Evolutionary conservation across 805 yeast species (phyloP), one percentile per base, ranked within the genome.

Genomic region (Zygosaccharomyces rouxii): DNA sequence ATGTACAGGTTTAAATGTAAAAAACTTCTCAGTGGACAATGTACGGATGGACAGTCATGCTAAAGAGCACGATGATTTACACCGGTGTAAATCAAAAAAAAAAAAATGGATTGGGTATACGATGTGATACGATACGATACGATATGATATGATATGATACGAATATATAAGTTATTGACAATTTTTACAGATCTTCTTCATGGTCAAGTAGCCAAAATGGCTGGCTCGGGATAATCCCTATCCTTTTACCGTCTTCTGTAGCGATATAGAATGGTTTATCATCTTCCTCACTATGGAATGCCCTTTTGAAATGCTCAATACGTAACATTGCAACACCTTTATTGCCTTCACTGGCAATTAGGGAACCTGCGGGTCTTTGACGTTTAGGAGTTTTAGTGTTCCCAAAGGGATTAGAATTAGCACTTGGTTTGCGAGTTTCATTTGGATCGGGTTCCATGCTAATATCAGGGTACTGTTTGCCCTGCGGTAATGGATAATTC

Each of bases 321-420:
- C 75, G 74, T 11, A 86, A 72, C 39, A 83, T 65, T 4, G 87
- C 84, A 10, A 89, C 73, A 0, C 96, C 96, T 21, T 77, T 61
- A 51, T 82, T 79, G 2, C 80, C 84, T 21, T 77, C 64, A 2
- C 75, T 63, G 1, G 82, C 69, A 2, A 89, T 59, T 7, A 90
- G 58, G 18, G 78, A 75, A 0, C 96, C 96, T 0, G 80, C 74
- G 2, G 81, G 75, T 10, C 76, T 70, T 29, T 68, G 66, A 30
- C 76, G 68, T 47, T 69, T 68, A 19, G 33, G 59, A 51, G 5
- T 63, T 49, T 33, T 56, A 6, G 47, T 23, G 18, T 44, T 49
- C 0, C 70, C 76, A 58, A 77, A 77, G 4, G 81, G 80, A 2
- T 75, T 72, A 4, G 44, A 9, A 9, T 11, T 7, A 9, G 46